A percentile compares a stretch with the other conserved stretches of the same genome.
Evolutionary conservation across 768 basidiomycete genomes (phyloP).

Genomic region (Pleurotus tuber-regium): DNA sequence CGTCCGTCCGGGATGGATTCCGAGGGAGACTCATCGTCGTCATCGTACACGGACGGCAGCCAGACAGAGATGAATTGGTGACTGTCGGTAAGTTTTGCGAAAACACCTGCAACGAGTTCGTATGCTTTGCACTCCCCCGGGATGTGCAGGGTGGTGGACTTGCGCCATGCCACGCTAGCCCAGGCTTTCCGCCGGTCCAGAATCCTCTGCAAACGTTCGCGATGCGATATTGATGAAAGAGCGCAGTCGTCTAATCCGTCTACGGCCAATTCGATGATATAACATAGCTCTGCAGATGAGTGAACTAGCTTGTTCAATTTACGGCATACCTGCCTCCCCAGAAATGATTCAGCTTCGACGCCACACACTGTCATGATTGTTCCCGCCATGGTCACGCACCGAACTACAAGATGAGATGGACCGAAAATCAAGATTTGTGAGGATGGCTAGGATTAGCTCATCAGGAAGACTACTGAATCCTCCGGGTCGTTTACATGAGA

Average conservation of each 20-base stretch:
- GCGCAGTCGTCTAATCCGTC: slow-evolving; percentile 31
- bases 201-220: slow-evolving; percentile 20
- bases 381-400: background rate
- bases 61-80: slow-evolving; percentile 18
- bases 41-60: slow-evolving; percentile 23
- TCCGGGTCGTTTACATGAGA: too few relatives aligned
- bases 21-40: slow-evolving; percentile 16
- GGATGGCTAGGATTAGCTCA: background rate
- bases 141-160: slow-evolving; percentile 6
- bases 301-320: background rate
- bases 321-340: background rate
- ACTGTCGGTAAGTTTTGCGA: slow-evolving; percentile 38
- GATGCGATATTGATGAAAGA: slow-evolving; percentile 6
- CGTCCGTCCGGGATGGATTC: too few relatives aligned
- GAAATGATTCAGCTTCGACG: background rate
- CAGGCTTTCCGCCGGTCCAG: slow-evolving; percentile 22
- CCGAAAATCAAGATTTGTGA: background rate
- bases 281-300: slow-evolving; percentile 27
- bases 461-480: too few relatives aligned
- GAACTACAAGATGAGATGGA: background rate
- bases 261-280: slow-evolving; percentile 34
- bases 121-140: slow-evolving; percentile 39
- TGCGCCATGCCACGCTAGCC: slow-evolving; percentile 21
- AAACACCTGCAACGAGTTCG: slow-evolving; percentile 59
- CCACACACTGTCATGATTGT: background rate